These are phyloP conservation scores for Camellia sinensis DNA, from an alignment of 148 eudicot species.

Conservation along the genomic window DNA sequence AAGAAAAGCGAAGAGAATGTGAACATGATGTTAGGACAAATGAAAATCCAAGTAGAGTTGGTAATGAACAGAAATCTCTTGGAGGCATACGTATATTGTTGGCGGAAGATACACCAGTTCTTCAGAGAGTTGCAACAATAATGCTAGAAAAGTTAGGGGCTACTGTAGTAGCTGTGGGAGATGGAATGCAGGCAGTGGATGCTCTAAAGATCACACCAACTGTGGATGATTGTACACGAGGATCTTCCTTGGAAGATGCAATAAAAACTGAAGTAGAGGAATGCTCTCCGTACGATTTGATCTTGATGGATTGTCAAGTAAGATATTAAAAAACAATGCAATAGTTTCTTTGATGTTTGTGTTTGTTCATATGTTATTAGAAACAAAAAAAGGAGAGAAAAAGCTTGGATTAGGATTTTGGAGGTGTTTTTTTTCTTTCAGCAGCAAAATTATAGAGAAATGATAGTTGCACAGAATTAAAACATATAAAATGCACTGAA, in stretches of 20 bases:
- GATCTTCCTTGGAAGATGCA: constrained; percentile 30
- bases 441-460: too few relatives aligned
- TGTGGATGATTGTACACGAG: constrained; percentile 25
- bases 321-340: constrained; percentile 7
- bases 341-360: background rate
- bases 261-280: constrained; percentile 19
- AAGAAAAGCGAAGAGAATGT: constrained; percentile 27
- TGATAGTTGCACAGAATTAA: too few relatives aligned
- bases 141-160: constrained; percentile 96
- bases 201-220: constrained; percentile 39
- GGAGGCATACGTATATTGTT: constrained; percentile 67
- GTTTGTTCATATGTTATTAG: background rate
- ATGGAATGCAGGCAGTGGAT: constrained; percentile 83
- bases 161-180: constrained; percentile 77
- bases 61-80: constrained; percentile 43
- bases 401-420: background rate
- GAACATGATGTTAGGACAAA: constrained; percentile 18
- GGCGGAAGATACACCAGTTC: constrained; percentile 89
- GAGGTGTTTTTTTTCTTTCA: too few relatives aligned
- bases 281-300: constrained; percentile 50
- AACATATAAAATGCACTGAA: too few relatives aligned
- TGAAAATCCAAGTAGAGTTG: constrained; percentile 18
- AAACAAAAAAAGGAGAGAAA: too few relatives aligned
- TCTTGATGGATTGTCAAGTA: constrained; percentile 98
- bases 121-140: constrained; percentile 86